Percentiles rank a stretch among this genome's conserved stretches.
Evolutionary conservation across 2,329 filamentous ascomycete genomes (phyloP).

Genomic region (Talaromyces atroroseus): DNA sequence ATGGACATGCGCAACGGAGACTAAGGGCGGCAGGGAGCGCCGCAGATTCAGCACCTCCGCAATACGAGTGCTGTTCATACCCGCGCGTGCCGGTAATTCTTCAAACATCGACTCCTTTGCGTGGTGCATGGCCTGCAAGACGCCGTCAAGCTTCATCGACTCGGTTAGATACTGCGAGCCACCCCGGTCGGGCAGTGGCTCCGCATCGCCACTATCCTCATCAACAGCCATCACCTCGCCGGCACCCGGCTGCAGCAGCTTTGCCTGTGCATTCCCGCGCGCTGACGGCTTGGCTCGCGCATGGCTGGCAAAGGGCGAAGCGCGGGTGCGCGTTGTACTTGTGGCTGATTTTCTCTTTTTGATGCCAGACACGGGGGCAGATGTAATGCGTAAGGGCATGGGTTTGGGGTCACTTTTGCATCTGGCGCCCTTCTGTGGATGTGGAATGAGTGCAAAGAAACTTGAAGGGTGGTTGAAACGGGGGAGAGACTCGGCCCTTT

Average conservation of each 20-base stretch:
- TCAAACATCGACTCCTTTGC: conserved; percentile 46
- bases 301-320: conserved; percentile 39
- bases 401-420: background rate
- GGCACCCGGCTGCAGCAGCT: background rate
- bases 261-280: conserved; percentile 17
- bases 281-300: conserved; percentile 36
- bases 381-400: conserved; percentile 46
- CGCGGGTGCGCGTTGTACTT: conserved; percentile 21
- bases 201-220: conserved; percentile 23
- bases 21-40: conserved; percentile 51
- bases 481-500: background rate
- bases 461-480: too few species aligned
- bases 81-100: conserved; percentile 48
- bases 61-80: conserved; percentile 59
- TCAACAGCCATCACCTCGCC: conserved; percentile 9
- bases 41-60: conserved; percentile 55
- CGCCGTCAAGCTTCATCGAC: conserved; percentile 45
- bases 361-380: conserved; percentile 43
- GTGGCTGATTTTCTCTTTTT: conserved; percentile 31
- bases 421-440: too few species aligned
- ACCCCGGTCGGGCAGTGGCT: conserved; percentile 49
- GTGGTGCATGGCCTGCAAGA: conserved; percentile 48
- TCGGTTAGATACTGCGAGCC: conserved; percentile 35
- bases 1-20: conserved; percentile 57
- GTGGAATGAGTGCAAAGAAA: too few species aligned